phyloP scores from a whole-genome alignment of 306 rosid genomes.

The Cucurbita maxima region DNA sequence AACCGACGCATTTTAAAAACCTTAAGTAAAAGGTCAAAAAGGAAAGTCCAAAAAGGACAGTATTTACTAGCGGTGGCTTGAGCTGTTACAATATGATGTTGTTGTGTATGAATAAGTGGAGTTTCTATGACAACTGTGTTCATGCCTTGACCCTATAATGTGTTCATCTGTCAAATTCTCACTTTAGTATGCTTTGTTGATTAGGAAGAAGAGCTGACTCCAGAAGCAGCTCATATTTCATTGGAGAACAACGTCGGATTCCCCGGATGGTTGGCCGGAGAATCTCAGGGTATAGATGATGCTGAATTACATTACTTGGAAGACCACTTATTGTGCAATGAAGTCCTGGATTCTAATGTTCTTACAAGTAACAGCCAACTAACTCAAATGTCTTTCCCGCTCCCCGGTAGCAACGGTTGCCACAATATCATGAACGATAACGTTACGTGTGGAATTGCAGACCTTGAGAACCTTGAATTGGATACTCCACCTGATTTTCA shows the following conservation, averaged over 20 bases:
- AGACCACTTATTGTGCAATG: slow-evolving; percentile 56
- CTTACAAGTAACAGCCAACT: slow-evolving; percentile 10
- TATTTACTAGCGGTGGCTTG: too few relatives aligned
- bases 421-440: slow-evolving; percentile 13
- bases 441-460: slow-evolving; percentile 26
- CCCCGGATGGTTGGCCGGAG: slow-evolving; percentile 53
- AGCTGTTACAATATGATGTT: background rate
- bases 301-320: slow-evolving; percentile 25
- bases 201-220: slow-evolving; percentile 29
- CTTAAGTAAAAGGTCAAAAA: too few relatives aligned
- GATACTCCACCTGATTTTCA: slow-evolving; percentile 73
- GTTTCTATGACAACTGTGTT: background rate
- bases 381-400: slow-evolving; percentile 11
- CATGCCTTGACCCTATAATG: background rate
- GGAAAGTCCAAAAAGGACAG: too few relatives aligned
- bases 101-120: background rate
- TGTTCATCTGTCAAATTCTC: slow-evolving; percentile 4
- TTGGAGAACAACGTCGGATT: slow-evolving; percentile 15
- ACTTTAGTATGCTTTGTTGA: slow-evolving; percentile 5
- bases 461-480: slow-evolving; percentile 48
- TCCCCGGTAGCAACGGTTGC: background rate
- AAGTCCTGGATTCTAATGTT: slow-evolving; percentile 29
- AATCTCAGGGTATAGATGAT: slow-evolving; percentile 45
- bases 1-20: too few relatives aligned
- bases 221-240: slow-evolving; percentile 12